Percentiles rank a stretch among this genome's conserved stretches.
These are phyloP conservation scores for Herpetomonas tarakana DNA, from an alignment of 208 protist species.

Conservation along the genomic window DNA sequence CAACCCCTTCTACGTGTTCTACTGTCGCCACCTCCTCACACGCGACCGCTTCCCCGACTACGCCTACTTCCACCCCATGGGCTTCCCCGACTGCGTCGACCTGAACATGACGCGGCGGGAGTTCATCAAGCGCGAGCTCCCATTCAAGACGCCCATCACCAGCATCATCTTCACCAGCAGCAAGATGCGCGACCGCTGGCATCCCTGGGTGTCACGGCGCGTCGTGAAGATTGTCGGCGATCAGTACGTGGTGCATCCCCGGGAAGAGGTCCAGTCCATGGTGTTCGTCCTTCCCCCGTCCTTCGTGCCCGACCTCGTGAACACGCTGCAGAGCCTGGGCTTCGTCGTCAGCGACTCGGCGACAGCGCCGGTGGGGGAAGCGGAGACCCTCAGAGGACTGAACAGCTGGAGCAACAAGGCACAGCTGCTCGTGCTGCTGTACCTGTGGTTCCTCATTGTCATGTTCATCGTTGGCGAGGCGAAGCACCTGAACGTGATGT, in stretches of 20 bases:
- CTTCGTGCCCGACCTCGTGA: conserved; percentile 58
- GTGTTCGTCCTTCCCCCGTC: conserved; percentile 73
- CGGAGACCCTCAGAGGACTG: conserved; percentile 41
- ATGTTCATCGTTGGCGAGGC: conserved; percentile 67
- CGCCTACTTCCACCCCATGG: conserved; percentile 84
- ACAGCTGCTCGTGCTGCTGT: conserved; percentile 59
- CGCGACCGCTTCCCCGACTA: conserved; percentile 60
- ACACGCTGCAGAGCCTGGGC: conserved; percentile 68
- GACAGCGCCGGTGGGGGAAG: conserved; percentile 47
- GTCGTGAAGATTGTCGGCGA: conserved; percentile 68
- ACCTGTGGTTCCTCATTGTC: conserved; percentile 74
- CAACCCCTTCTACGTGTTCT: conserved; percentile 77
- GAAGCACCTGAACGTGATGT: conserved; percentile 46
- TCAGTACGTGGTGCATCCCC: conserved; percentile 74
- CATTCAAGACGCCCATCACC: conserved; percentile 65
- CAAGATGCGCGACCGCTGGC: conserved; percentile 52
- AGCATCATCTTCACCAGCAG: conserved; percentile 62
- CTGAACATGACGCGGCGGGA: conserved; percentile 69
- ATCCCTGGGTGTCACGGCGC: conserved; percentile 62
- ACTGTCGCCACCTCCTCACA: conserved; percentile 53
- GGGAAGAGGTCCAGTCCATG: conserved; percentile 68
- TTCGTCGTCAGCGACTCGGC: conserved; percentile 66
- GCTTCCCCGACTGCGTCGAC: conserved; percentile 78
- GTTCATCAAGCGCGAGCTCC: conserved; percentile 76
- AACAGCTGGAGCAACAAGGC: conserved; percentile 61